phyloP scores from a whole-genome alignment of 495 filamentous ascomycete species.

The Penicillium steckii region DNA sequence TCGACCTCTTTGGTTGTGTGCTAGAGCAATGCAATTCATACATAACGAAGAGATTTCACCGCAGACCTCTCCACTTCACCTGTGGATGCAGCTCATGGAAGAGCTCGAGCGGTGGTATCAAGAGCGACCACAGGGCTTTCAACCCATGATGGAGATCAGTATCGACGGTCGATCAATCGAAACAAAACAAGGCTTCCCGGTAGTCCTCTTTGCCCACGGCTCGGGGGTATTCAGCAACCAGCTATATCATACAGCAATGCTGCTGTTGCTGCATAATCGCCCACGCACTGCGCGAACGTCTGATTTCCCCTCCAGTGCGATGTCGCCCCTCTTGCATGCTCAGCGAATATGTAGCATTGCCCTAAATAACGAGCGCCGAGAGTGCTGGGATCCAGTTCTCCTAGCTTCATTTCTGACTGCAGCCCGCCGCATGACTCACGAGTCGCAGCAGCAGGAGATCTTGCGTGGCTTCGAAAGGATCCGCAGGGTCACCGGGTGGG shows the following conservation, averaged over 20 bases:
- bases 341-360: constrained; percentile 38
- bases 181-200: constrained; percentile 28
- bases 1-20: constrained; percentile 31
- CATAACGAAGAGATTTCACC: constrained; percentile 23
- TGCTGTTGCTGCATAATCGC: constrained; percentile 36
- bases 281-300: constrained; percentile 30
- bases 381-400: constrained; percentile 38
- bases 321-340: constrained; percentile 39
- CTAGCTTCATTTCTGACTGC: constrained; percentile 35
- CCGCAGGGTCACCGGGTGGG: constrained; percentile 32
- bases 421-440: constrained; percentile 37
- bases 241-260: constrained; percentile 44
- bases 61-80: constrained; percentile 7
- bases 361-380: constrained; percentile 34
- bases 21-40: constrained; percentile 20
- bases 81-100: constrained; percentile 28
- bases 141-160: constrained; percentile 32
- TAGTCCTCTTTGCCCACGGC: constrained; percentile 40
- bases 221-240: constrained; percentile 39
- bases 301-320: constrained; percentile 15
- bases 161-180: constrained; percentile 14
- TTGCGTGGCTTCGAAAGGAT: constrained; percentile 28
- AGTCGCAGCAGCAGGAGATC: constrained; percentile 34
- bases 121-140: constrained; percentile 33
- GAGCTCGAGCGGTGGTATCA: constrained; percentile 34